These are phyloP conservation scores for Moringa oleifera DNA, from an alignment of 345 rosid genomes.

Conservation along the genomic window DNA sequence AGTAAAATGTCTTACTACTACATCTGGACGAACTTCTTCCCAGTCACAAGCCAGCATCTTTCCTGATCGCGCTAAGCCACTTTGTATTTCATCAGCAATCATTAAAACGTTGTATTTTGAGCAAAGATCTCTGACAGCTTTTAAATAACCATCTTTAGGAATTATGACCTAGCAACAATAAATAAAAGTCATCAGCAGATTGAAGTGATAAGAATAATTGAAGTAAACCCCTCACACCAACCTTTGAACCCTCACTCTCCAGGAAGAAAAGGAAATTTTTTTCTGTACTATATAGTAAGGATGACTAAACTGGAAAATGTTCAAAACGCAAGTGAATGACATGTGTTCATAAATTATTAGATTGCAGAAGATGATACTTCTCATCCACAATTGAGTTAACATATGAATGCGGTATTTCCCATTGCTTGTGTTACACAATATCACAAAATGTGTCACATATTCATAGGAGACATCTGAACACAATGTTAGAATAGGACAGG, in stretches of 20 bases:
- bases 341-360: too few species aligned
- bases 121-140: conserved; percentile 82
- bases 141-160: conserved; percentile 82
- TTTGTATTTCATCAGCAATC: conserved; percentile 97
- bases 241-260: too few species aligned
- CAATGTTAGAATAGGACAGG: not conserved
- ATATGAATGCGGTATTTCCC: too few species aligned
- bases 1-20: conserved; percentile 52
- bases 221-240: not conserved
- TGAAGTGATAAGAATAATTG: not conserved
- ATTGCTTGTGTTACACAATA: too few species aligned
- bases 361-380: too few species aligned
- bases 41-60: conserved; percentile 93
- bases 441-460: too few species aligned
- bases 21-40: conserved; percentile 86
- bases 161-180: conserved; percentile 56
- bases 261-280: too few species aligned
- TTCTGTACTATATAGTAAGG: too few species aligned
- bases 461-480: not conserved
- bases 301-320: too few species aligned
- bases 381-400: too few species aligned
- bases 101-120: conserved; percentile 68
- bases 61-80: conserved; percentile 87
- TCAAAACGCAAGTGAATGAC: too few species aligned
- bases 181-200: conserved; percentile 3